Base-by-base conservation (phyloP, 2,329 filamentous ascomycete species). In the Orbilia javanica region DNA sequence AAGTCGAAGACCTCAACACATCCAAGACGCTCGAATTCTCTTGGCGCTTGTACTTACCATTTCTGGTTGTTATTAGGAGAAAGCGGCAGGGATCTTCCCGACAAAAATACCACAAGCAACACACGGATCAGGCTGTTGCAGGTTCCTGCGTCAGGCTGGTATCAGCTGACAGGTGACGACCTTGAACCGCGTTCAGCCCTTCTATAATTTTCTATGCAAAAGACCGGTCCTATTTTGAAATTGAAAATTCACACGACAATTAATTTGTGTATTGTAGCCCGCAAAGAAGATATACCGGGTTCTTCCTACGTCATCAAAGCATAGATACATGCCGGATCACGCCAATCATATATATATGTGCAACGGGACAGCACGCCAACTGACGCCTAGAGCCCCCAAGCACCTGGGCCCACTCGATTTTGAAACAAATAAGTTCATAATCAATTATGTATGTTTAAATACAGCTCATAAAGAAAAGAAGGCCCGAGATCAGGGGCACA, bases 41-140 rank as follows among this genome's bases (percentile, higher is more conserved):
- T 57, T 57, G 52, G 27, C 52, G 15, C 3, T 10, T 31, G 11
- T 46, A 20, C 15, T 68, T 68, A 22, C 64, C 22, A 13, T 25
- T 69, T 69, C 15, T 15, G 22, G 50, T 8, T 22, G 46, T 52
- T 39, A 15, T 1, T 2, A 22, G 3, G 27, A 34, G 63, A 53
- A 22, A 39, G 22, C 11, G 42, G 18, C 36, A 42, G 31, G 63
- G 63, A 48, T 39, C 11, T n/a, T 15, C 10, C 18, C 5, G 27
- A 3, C 48, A 10, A 22, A 65, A 73, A 73, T 66, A 34, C 60
- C 20, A 73, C 69, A 48, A 22, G 42, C 60, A 73, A 73, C 68
- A 42, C 68, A 52, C 20, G 10, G 25, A 8, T 8, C 13, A 15
- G 22, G 8, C 10, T 27, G 46, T 4, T 13, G 10, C 46, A 52